Evolutionary conservation across 257 asterid species (phyloP).

Genomic region (Perilla frutescens): DNA sequence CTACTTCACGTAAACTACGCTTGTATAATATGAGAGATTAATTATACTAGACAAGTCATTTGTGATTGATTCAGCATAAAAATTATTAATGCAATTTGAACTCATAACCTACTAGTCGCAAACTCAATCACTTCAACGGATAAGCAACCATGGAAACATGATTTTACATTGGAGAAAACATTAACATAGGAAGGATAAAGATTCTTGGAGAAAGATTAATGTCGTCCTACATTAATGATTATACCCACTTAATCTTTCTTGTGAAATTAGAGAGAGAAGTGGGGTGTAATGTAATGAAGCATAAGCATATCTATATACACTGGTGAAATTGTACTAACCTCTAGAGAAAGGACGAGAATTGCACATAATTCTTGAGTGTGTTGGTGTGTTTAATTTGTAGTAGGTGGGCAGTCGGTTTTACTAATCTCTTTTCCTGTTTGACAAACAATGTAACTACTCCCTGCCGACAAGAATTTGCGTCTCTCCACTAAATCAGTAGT

Average conservation of each 20-base stretch:
- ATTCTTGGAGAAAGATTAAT: slow-evolving; percentile 48
- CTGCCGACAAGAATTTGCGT: slow-evolving; percentile 79
- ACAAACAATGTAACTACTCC: slow-evolving; percentile 41
- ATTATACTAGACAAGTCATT: no score
- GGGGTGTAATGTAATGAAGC: slow-evolving; percentile 35
- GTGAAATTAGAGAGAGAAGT: slow-evolving; percentile 25
- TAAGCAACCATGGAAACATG: no score
- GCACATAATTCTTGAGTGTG: slow-evolving; percentile 21
- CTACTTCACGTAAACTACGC: no score
- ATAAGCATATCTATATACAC: slow-evolving; percentile 27
- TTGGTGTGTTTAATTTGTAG: slow-evolving; percentile 42
- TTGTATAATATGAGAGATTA: no score
- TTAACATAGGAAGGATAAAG: slow-evolving; percentile 43
- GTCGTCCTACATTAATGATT: slow-evolving; percentile 59
- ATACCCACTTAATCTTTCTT: slow-evolving; percentile 34
- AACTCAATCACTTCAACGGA: no score
- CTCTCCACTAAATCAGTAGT: slow-evolving; percentile 55
- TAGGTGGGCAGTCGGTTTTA: slow-evolving; percentile 70
- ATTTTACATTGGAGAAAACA: not conserved
- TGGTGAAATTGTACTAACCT: slow-evolving; percentile 30
- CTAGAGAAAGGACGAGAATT: slow-evolving; percentile 4
- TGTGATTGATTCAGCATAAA: no score
- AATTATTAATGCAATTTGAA: no score
- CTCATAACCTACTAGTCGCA: no score
- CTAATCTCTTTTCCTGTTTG: slow-evolving; percentile 25